Percentiles rank a stretch among this genome's conserved stretches.
Conservation (phyloP, 257 asterid species). For the Dorcoceras hygrometricum region DNA sequence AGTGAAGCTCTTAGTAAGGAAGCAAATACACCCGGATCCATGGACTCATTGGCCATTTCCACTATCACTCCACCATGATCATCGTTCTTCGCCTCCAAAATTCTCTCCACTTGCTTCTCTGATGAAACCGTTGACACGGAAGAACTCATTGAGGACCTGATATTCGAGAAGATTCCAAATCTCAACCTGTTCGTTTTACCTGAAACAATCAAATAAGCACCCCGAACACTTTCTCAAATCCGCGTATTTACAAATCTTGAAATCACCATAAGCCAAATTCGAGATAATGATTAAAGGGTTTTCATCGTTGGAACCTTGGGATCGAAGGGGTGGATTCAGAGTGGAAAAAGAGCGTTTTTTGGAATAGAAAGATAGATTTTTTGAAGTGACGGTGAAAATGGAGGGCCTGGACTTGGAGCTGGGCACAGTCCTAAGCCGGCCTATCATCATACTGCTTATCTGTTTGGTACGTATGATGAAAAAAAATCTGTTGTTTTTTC, state of each 20-base stretch:
- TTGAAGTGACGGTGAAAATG: slow-evolving; percentile 11
- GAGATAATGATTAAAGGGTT: neutral
- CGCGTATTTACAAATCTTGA: slow-evolving; percentile 18
- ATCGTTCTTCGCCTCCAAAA: slow-evolving; percentile 58
- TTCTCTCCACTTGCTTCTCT: slow-evolving; percentile 43
- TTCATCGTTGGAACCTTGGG: slow-evolving; percentile 7
- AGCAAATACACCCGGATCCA: slow-evolving; percentile 54
- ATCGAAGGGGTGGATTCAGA: slow-evolving; percentile 4
- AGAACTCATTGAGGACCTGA: slow-evolving; percentile 49
- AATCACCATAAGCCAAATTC: neutral
- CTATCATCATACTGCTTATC: neutral
- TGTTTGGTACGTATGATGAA: no score
- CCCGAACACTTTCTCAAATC: neutral
- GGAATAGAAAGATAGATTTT: slow-evolving; percentile 13
- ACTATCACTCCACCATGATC: slow-evolving; percentile 75
- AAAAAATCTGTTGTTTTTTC: no score
- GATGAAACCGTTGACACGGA: slow-evolving; percentile 31
- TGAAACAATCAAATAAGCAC: slow-evolving; percentile 27
- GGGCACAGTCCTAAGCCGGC: slow-evolving; percentile 1
- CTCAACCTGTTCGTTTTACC: slow-evolving; percentile 33
- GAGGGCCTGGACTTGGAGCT: slow-evolving; percentile 22
- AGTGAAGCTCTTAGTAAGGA: slow-evolving; percentile 73
- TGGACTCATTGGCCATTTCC: slow-evolving; percentile 65
- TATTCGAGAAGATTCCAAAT: slow-evolving; percentile 26
- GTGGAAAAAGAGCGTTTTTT: slow-evolving; percentile 22